These are phyloP conservation scores for Pulveroboletus sp. DNA, from an alignment of 768 basidiomycete species.

Conservation along the genomic window DNA sequence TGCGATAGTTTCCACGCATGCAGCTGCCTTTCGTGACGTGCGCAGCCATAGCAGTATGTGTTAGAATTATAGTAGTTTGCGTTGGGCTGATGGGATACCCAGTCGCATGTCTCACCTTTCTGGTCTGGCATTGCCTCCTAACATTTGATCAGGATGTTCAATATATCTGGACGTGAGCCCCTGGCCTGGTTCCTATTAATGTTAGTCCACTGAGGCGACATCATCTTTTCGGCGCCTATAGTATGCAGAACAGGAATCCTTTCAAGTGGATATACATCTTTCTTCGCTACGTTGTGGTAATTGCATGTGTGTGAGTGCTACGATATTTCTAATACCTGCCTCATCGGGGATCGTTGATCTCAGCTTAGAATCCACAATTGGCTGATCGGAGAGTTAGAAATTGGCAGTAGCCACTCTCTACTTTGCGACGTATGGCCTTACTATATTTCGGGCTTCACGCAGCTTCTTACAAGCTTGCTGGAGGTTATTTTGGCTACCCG, in stretches of 20 bases:
- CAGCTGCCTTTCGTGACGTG: conserved; percentile 3
- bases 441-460: not conserved
- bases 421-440: conserved; percentile 11
- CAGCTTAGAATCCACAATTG: too few relatives aligned
- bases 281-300: conserved; percentile 18
- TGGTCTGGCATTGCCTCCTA: too few relatives aligned
- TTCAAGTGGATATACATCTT: conserved; percentile 2
- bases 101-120: conserved; percentile 10
- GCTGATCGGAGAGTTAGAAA: not conserved
- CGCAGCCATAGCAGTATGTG: conserved; percentile 11
- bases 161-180: conserved; percentile 22
- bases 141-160: conserved; percentile 10
- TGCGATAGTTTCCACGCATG: not conserved
- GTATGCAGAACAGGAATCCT: conserved; percentile 17
- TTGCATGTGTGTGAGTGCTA: conserved; percentile 10
- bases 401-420: conserved; percentile 5
- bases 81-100: not conserved
- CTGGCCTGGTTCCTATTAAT: not conserved
- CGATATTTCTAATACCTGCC: not conserved
- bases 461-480: too few relatives aligned
- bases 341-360: not conserved
- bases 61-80: not conserved
- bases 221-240: conserved; percentile 1
- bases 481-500: too few relatives aligned
- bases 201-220: not conserved